Percentiles rank a stretch among this genome's conserved stretches.
phyloP scores from a whole-genome alignment of 768 basidiomycete species.

The Serendipita indica region DNA sequence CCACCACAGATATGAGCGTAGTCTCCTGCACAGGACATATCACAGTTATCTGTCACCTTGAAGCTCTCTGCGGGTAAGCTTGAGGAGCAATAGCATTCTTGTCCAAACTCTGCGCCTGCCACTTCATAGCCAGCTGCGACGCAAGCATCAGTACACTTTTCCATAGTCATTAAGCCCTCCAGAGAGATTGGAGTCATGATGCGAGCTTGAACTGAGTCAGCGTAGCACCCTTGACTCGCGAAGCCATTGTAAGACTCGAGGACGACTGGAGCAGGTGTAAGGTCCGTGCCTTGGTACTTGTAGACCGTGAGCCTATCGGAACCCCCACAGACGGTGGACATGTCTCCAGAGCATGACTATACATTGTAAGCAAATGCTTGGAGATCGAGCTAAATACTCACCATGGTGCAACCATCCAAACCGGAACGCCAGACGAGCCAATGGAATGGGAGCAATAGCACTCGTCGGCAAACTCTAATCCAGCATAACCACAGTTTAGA shows the following conservation, averaged over 20 bases:
- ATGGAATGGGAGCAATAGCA: too few relatives aligned
- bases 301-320: too few relatives aligned
- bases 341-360: too few relatives aligned
- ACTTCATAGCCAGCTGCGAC: neutral
- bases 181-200: neutral
- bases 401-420: too few relatives aligned
- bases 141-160: neutral
- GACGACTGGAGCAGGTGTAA: neutral
- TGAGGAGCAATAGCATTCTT: too few relatives aligned
- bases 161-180: neutral
- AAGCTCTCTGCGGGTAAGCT: neutral
- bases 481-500: too few relatives aligned
- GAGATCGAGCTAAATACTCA: too few relatives aligned
- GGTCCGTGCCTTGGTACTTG: neutral
- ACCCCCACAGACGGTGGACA: too few relatives aligned
- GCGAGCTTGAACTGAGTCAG: neutral
- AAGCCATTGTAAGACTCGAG: neutral
- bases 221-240: neutral
- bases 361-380: too few relatives aligned
- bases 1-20: conserved; percentile 59
- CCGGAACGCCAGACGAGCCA: too few relatives aligned
- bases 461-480: too few relatives aligned
- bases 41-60: conserved; percentile 35
- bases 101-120: neutral
- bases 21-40: conserved; percentile 61